These are phyloP conservation scores for Leishmania gerbilli DNA, from an alignment of 208 protist genomes.

Conservation along the genomic window DNA sequence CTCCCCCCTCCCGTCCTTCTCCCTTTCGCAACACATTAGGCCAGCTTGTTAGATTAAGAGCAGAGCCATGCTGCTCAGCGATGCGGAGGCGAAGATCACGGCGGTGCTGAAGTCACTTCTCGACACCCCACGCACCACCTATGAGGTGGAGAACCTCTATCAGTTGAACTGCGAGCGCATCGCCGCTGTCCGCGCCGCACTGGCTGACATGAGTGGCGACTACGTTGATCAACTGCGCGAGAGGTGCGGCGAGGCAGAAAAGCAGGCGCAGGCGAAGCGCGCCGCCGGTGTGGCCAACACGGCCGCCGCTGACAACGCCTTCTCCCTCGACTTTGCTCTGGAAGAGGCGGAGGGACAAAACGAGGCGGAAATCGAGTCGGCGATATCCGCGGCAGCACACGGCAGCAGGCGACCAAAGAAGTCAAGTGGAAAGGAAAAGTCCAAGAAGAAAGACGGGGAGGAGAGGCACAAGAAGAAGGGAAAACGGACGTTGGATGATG, in stretches of 20 bases:
- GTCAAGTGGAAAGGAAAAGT: conserved; percentile 9
- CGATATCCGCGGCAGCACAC: conserved; percentile 15
- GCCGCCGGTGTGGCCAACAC: background rate
- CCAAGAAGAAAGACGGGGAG: conserved; percentile 27
- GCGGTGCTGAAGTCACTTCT: conserved; percentile 50
- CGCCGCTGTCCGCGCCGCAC: conserved; percentile 16
- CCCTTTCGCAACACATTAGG: background rate
- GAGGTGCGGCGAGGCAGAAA: conserved; percentile 36
- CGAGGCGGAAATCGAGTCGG: conserved; percentile 35
- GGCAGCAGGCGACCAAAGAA: conserved; percentile 11
- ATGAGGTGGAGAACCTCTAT: conserved; percentile 59
- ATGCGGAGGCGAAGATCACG: conserved; percentile 40
- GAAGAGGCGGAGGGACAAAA: conserved; percentile 40
- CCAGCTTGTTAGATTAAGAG: background rate
- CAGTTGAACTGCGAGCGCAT: conserved; percentile 52
- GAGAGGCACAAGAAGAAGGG: background rate
- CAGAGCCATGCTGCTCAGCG: conserved; percentile 34
- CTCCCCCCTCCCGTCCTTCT: background rate
- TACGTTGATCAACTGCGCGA: conserved; percentile 45
- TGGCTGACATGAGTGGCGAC: conserved; percentile 55
- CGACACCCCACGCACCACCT: conserved; percentile 54
- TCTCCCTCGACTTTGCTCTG: conserved; percentile 45
- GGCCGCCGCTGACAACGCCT: conserved; percentile 29
- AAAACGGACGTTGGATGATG: background rate
- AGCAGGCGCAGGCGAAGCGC: conserved; percentile 17